Conservation (phyloP, 768 basidiomycete species). For the Udeniomyces megalosporus region DNA sequence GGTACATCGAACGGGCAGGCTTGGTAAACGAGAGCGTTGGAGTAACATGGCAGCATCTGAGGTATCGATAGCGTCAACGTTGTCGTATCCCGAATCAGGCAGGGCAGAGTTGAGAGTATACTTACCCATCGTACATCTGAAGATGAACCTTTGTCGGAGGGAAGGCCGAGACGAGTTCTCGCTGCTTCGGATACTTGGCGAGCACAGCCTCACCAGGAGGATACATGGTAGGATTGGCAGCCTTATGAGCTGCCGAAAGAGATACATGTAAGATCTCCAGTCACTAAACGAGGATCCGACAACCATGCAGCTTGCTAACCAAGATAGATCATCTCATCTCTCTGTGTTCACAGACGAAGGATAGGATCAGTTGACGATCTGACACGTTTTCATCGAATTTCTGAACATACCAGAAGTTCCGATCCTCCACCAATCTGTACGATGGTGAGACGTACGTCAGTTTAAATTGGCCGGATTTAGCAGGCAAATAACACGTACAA, state of each 20-base stretch:
- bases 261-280: no score
- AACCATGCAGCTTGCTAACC: no score
- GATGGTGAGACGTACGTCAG: no score
- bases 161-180: slow-evolving; percentile 27
- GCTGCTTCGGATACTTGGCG: slow-evolving; percentile 25
- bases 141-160: slow-evolving; percentile 68
- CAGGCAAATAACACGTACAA: slow-evolving; percentile 27
- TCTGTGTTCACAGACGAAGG: background rate
- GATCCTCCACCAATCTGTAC: slow-evolving; percentile 14
- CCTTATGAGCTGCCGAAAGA: slow-evolving; percentile 53
- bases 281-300: no score
- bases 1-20: slow-evolving; percentile 9
- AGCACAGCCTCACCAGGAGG: slow-evolving; percentile 33
- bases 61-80: slow-evolving; percentile 34
- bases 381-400: slow-evolving; percentile 12
- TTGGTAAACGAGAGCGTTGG: slow-evolving; percentile 7
- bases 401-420: slow-evolving; percentile 20
- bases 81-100: background rate
- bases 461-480: no score
- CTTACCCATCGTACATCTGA: slow-evolving; percentile 51
- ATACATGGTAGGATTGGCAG: slow-evolving; percentile 62
- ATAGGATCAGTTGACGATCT: background rate
- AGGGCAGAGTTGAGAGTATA: background rate
- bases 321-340: slow-evolving; percentile 11
- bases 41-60: slow-evolving; percentile 27